Conservation (phyloP, 2,329 filamentous ascomycete genomes). For the Xylaria sp. region DNA sequence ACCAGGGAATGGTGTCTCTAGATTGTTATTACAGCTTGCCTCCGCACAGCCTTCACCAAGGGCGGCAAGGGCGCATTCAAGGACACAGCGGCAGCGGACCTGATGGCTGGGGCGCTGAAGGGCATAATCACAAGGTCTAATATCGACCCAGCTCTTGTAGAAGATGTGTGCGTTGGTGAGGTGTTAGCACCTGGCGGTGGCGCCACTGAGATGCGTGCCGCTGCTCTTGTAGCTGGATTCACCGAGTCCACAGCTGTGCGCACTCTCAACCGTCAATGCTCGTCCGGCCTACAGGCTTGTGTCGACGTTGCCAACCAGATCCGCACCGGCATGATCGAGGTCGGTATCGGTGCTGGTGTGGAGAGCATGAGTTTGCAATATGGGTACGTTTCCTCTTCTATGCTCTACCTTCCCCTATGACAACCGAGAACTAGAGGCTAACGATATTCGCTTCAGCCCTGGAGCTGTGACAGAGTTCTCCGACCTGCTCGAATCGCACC, state of each 20-base stretch:
- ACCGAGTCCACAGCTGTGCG: slow-evolving; percentile 85
- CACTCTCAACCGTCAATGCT: slow-evolving; percentile 93
- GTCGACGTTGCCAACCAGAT: slow-evolving; percentile 96
- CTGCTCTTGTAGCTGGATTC: slow-evolving; percentile 89
- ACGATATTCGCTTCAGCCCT: slow-evolving; percentile 61
- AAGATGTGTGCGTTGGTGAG: slow-evolving; percentile 91
- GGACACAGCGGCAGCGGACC: slow-evolving; percentile 87
- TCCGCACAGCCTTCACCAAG: slow-evolving; percentile 91
- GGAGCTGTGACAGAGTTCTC: slow-evolving; percentile 92
- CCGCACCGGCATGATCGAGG: slow-evolving; percentile 89
- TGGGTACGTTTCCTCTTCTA: slow-evolving; percentile 63
- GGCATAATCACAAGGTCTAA: slow-evolving; percentile 84
- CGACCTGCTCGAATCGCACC: slow-evolving; percentile 82
- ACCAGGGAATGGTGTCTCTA: slow-evolving; percentile 44
- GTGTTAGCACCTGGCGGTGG: slow-evolving; percentile 93
- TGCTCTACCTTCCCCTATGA: neutral
- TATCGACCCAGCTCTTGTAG: slow-evolving; percentile 87
- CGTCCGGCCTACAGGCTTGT: slow-evolving; percentile 89
- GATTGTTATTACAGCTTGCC: slow-evolving; percentile 91
- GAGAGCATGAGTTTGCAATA: slow-evolving; percentile 97
- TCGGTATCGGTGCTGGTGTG: slow-evolving; percentile 92
- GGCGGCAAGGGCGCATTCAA: slow-evolving; percentile 95
- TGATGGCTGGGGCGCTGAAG: slow-evolving; percentile 85
- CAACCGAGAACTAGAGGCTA: slow-evolving; percentile 9
- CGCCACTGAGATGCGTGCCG: slow-evolving; percentile 96